Base-by-base conservation (phyloP, 345 rosid genomes). In the Corchorus olitorius region DNA sequence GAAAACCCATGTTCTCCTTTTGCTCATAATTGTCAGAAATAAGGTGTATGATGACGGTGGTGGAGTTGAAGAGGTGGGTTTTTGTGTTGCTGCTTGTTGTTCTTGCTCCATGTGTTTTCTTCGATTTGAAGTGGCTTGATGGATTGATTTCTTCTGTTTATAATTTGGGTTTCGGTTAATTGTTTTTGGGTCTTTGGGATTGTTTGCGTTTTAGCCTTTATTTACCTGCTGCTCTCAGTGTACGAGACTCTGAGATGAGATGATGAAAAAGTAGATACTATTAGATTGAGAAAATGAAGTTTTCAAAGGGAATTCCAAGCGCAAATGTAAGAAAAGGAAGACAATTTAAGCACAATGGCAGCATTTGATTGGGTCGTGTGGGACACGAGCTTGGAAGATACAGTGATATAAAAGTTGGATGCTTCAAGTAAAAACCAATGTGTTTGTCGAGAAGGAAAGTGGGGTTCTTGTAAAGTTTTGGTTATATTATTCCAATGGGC, bases 1-100 rank as follows among this genome's bases (percentile, higher is more conserved):
- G 79, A 91, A 90, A 64, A 89, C 97, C 99, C 99, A 93, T 56
- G 97, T 95, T 75, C 94, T 78, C 83, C 99, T 88, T 82, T 91
- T 95, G 93, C 98, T 93, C 98, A 95, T 91, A 74, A 95, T 72
- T 72, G 61, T 60, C 54, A 95, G 81, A 33, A 93, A 79, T 74
- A 93, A 76, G 22, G 50, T 80, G 87, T 89, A 90, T 7, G 91
- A 69, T 65, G 86, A 34, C 70, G 97, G 84, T 9, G 84, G 59
- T 55, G 82, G 52, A 19, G 79, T 65, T 33, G 84, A 74, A 37
- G 75, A 78, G 19, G 59, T 45, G 75, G 78, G 62, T 50, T 27
- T 27, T 27, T 4, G 43, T 54, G 55, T 9, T 35, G 77, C 33
- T 60, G 73, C 82, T 22, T 73, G 65, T 8, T 77, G 78, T 59